Evolutionary conservation across 208 protist genomes (phyloP).

Genomic region (Vickermania ingenoplastis): DNA sequence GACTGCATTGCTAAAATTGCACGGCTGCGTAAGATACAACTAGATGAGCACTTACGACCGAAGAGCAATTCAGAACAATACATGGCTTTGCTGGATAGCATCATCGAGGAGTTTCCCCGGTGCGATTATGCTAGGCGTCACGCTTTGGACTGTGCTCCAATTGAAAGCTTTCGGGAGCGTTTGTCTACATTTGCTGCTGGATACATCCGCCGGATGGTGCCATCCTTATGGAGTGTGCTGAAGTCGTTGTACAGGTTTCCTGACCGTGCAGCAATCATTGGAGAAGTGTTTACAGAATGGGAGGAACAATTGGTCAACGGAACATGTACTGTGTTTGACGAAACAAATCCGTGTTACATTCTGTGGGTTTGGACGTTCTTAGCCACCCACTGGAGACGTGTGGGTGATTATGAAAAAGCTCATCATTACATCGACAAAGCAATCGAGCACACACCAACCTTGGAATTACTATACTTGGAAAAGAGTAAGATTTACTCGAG

Average conservation of each 20-base stretch:
- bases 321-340: slow-evolving; percentile 55
- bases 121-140: slow-evolving; percentile 58
- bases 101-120: slow-evolving; percentile 35
- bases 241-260: slow-evolving; percentile 87
- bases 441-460: slow-evolving; percentile 94
- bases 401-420: slow-evolving; percentile 50
- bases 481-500: slow-evolving; percentile 83
- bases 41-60: slow-evolving; percentile 44
- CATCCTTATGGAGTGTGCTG: slow-evolving; percentile 89
- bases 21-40: slow-evolving; percentile 63
- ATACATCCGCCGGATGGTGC: slow-evolving; percentile 87
- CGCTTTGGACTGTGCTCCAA: slow-evolving; percentile 64
- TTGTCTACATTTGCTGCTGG: slow-evolving; percentile 33
- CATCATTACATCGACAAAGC: slow-evolving; percentile 80
- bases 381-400: slow-evolving; percentile 82
- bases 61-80: slow-evolving; percentile 45
- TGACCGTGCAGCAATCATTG: slow-evolving; percentile 60
- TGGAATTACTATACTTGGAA: slow-evolving; percentile 89
- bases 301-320: slow-evolving; percentile 40
- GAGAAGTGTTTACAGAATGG: slow-evolving; percentile 57
- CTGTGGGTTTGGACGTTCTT: slow-evolving; percentile 88
- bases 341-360: slow-evolving; percentile 57
- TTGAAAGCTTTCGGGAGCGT: slow-evolving; percentile 49
- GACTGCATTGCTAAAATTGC: slow-evolving; percentile 77
- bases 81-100: slow-evolving; percentile 54